Conservation (phyloP, 495 filamentous ascomycete species). For the Penicillium ochrochloron region DNA sequence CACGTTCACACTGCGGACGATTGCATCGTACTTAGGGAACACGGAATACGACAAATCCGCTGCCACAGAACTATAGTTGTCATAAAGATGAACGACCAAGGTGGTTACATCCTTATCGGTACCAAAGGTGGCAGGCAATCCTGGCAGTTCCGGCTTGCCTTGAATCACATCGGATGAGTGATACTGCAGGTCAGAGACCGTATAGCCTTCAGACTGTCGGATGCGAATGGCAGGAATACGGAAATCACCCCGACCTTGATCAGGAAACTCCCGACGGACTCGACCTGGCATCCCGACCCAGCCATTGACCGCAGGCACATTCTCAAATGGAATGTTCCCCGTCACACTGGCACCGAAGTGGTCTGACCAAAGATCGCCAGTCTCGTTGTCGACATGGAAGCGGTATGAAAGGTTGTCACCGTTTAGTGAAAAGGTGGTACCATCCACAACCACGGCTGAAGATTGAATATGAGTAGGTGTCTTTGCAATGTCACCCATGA, state of each 20-base stretch:
- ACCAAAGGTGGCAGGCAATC: slow-evolving; percentile 57
- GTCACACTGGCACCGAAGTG: slow-evolving; percentile 51
- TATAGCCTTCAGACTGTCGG: slow-evolving; percentile 53
- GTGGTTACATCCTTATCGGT: slow-evolving; percentile 53
- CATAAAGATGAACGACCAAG: slow-evolving; percentile 54
- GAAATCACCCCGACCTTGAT: slow-evolving; percentile 59
- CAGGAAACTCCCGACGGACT: slow-evolving; percentile 58
- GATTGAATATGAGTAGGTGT: background rate
- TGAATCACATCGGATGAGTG: slow-evolving; percentile 45
- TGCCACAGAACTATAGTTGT: slow-evolving; percentile 52
- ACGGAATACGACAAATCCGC: slow-evolving; percentile 59
- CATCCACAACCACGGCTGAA: slow-evolving; percentile 48
- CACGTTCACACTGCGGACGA: slow-evolving; percentile 56
- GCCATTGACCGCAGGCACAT: slow-evolving; percentile 44
- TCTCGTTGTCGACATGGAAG: slow-evolving; percentile 57
- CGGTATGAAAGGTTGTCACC: slow-evolving; percentile 56
- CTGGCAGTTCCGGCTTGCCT: slow-evolving; percentile 52
- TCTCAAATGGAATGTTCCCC: slow-evolving; percentile 46
- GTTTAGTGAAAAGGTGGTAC: slow-evolving; percentile 53
- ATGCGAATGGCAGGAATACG: slow-evolving; percentile 58
- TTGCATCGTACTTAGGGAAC: slow-evolving; percentile 56
- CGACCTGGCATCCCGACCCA: slow-evolving; percentile 52
- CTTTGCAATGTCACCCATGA: background rate
- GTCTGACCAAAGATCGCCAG: slow-evolving; percentile 54
- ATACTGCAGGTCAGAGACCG: slow-evolving; percentile 54